Evolutionary conservation across 495 filamentous ascomycete genomes (phyloP), one percentile per base, ranked within the genome.

Genomic region (Talaromyces proteolyticus): DNA sequence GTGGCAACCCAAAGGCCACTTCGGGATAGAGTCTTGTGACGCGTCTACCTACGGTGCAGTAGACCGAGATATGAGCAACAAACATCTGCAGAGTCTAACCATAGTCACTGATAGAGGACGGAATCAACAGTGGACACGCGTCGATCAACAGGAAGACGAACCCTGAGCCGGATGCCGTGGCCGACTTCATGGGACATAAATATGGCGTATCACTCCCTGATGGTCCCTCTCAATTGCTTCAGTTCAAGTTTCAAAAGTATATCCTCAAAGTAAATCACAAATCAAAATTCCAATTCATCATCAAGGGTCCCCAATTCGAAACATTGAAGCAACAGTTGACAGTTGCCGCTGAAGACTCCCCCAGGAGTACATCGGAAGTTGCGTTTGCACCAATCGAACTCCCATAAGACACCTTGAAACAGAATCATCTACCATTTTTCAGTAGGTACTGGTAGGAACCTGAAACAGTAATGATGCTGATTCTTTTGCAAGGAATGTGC

Each of bases 401-500:
- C 24, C 37, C 12, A 46, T 16, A 52, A 52, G 26, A 12, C 26
- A 34, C n/a, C n/a, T 34, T 47, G 43, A 46, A 39, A 19, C 34
- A 51, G 18, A 16, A 37, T 16, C 26, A 14, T 26, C 42, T 40
- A n/a, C 21, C 11, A 41, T 17, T 40, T 2, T 14, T 42, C 18
- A 45, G 50, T 52, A 47, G 44, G 40, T 44, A 19, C 21, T 61
- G 50, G 58, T 61, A 53, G 39, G 21, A 52, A 52, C 51, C 55
- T 52, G 42, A 54, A 39, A 52, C 46, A 37, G 52, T 47, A 21
- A 18, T 36, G 52, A 53, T 43, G 51, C 68, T 76, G 57, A 74
- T 61, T 23, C 45, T 57, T 61, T 37, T 55, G 60, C 64, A 62
- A 74, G 75, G 57, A 56, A 79, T 79, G 76, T 79, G 76, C 55